phyloP scores from a whole-genome alignment of 1,139 yeast species.

The Tardiomyces depauwii region DNA sequence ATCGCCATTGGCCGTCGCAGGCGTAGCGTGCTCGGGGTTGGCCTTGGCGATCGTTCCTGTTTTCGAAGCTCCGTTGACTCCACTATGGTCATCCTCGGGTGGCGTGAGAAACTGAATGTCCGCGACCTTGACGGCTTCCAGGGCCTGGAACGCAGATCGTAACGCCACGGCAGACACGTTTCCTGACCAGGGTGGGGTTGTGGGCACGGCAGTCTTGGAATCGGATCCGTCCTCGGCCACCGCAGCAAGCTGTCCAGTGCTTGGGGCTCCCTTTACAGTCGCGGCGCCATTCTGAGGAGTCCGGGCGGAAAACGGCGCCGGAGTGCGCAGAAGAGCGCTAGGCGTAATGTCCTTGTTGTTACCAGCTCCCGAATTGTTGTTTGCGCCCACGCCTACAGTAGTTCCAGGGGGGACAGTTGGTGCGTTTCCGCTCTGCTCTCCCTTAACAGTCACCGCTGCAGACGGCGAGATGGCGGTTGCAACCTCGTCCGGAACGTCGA shows the following conservation, averaged over 20 bases:
- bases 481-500: slow-evolving; percentile 18
- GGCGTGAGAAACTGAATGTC: slow-evolving; percentile 18
- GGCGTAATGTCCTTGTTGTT: slow-evolving; percentile 6
- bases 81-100: slow-evolving; percentile 12
- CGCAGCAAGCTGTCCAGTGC: background rate
- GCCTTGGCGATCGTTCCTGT: background rate
- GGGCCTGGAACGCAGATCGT: slow-evolving; percentile 17
- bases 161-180: slow-evolving; percentile 18
- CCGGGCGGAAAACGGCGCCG: slow-evolving; percentile 17
- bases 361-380: background rate
- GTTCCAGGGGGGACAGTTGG: background rate
- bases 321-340: slow-evolving; percentile 17
- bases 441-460: background rate
- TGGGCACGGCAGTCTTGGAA: slow-evolving; percentile 2
- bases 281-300: slow-evolving; percentile 9
- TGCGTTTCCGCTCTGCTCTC: background rate
- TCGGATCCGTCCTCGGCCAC: background rate
- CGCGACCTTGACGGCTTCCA: slow-evolving; percentile 16
- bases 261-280: background rate
- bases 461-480: slow-evolving; percentile 3
- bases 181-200: slow-evolving; percentile 18
- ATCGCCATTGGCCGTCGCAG: slow-evolving; percentile 1
- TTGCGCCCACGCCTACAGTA: background rate
- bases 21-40: background rate
- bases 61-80: background rate